phyloP scores from a whole-genome alignment of 176 grass and related monocot genomes.

The Rhynchospora tenuis region DNA sequence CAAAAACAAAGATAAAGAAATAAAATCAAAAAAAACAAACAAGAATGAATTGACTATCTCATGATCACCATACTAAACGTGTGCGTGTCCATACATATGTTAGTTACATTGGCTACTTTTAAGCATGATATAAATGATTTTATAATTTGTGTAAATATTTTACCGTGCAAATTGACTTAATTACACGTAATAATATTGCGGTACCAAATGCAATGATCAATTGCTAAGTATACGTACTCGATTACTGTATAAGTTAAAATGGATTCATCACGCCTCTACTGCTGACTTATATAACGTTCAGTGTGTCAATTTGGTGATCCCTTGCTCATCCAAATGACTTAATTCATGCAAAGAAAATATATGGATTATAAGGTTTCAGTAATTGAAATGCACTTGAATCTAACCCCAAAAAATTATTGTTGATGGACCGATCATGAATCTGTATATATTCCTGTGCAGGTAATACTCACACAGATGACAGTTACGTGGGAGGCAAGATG shows the following conservation, averaged over 20 bases:
- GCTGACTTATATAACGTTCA: not conserved
- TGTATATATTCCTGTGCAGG: conserved; percentile 27
- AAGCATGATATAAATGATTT: no score
- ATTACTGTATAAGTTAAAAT: not conserved
- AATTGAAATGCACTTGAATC: not conserved
- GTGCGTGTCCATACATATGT: no score
- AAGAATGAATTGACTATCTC: no score
- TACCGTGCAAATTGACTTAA: no score
- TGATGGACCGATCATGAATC: not conserved
- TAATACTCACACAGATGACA: conserved; percentile 82
- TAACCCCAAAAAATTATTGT: not conserved
- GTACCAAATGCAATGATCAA: no score
- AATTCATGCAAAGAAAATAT: not conserved
- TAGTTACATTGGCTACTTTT: no score
- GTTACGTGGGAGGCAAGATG: conserved; percentile 71
- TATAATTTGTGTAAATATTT: no score
- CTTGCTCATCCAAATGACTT: not conserved
- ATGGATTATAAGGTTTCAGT: not conserved
- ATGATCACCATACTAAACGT: no score
- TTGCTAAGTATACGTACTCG: no score
- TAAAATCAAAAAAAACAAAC: no score
- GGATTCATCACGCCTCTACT: not conserved
- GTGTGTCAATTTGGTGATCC: not conserved
- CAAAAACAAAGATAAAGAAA: no score
- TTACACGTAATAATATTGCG: no score